These are phyloP conservation scores for Nicotiana rustica DNA, from an alignment of 305 asterid genomes.

Conservation along the genomic window DNA sequence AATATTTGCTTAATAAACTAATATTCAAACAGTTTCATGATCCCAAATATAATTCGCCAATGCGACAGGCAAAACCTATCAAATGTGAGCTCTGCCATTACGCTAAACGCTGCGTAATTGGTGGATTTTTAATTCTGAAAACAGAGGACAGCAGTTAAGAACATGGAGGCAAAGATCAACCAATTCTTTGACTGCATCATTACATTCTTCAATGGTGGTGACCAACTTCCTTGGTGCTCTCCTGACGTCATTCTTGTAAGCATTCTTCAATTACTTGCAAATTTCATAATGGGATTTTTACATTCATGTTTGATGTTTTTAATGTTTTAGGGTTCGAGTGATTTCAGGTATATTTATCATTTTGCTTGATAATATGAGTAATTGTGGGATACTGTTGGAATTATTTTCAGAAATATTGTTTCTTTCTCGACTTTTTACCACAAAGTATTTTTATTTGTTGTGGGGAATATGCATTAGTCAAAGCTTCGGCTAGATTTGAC, in stretches of 20 bases:
- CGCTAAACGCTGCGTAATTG: background rate
- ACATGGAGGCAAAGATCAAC: slow-evolving; percentile 58
- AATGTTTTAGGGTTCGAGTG: slow-evolving; percentile 4
- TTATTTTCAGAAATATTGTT: background rate
- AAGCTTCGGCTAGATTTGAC: slow-evolving; percentile 1
- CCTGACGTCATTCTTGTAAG: slow-evolving; percentile 65
- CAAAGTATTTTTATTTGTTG: background rate
- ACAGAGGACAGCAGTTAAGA: background rate
- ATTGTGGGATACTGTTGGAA: background rate
- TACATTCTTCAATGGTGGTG: slow-evolving; percentile 72
- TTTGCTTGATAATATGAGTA: background rate
- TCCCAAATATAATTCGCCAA: background rate
- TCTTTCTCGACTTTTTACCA: background rate
- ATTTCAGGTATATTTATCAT: background rate
- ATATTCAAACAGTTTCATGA: too few relatives aligned
- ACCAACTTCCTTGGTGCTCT: slow-evolving; percentile 73
- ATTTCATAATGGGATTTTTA: background rate
- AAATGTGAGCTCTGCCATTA: background rate
- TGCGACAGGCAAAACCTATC: background rate
- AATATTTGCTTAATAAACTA: background rate
- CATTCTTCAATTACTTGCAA: slow-evolving; percentile 6
- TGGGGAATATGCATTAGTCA: background rate
- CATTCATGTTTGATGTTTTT: background rate
- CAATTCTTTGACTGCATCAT: slow-evolving; percentile 64
- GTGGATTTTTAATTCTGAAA: background rate